Evolutionary conservation across 257 asterid genomes (phyloP).

Genomic region (Solanum bulbocastanum): DNA sequence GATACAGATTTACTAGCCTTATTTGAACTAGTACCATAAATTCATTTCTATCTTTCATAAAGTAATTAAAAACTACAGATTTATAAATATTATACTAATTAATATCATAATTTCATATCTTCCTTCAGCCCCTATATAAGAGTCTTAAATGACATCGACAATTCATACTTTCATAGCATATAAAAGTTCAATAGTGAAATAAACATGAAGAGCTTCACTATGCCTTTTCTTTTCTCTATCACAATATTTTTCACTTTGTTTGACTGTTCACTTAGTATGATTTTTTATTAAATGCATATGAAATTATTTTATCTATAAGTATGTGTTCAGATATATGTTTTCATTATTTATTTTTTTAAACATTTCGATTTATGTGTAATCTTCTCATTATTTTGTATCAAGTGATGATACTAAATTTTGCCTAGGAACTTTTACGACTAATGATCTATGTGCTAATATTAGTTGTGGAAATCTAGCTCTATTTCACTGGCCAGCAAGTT

Average conservation of each 20-base stretch:
- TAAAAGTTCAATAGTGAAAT: background rate
- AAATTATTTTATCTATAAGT: background rate
- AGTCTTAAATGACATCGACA: background rate
- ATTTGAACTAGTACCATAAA: no score
- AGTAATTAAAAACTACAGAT: background rate
- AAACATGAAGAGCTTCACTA: background rate
- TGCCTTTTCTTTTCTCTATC: background rate
- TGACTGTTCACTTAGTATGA: background rate
- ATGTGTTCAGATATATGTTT: background rate
- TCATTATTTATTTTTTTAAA: no score
- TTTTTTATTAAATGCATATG: background rate
- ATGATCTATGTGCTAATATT: no score
- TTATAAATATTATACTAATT: background rate
- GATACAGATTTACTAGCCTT: background rate
- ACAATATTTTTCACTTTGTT: background rate
- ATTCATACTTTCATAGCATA: background rate
- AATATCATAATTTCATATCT: background rate
- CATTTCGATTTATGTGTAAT: no score
- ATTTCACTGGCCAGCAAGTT: background rate
- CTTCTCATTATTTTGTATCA: no score
- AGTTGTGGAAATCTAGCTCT: background rate
- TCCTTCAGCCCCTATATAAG: background rate
- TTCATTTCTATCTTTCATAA: background rate
- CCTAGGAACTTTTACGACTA: no score
- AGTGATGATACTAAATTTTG: no score